Percentiles rank a stretch among this genome's conserved stretches.
Evolutionary conservation across 164 flowering plant genomes (phyloP).

Genomic region (Kingdonia uniflora): DNA sequence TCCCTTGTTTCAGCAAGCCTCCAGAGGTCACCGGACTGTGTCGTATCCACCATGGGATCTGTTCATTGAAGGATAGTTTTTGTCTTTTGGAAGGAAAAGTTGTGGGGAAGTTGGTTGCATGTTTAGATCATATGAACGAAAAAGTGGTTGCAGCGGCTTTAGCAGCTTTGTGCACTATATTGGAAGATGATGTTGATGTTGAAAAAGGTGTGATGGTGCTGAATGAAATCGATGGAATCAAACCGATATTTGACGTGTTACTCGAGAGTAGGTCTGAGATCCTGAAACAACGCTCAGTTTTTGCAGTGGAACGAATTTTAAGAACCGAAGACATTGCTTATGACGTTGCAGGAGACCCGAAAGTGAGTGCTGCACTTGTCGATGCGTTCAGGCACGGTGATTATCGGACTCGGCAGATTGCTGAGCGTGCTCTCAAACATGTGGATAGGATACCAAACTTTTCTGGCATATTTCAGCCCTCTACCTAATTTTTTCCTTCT

Average conservation of each 20-base stretch:
- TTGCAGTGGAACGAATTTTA: constrained; percentile 25
- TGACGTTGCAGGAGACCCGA: constrained; percentile 40
- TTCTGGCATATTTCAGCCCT: constrained; percentile 70
- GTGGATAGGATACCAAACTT: constrained; percentile 88
- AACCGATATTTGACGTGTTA: constrained; percentile 28
- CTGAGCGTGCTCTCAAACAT: constrained; percentile 85
- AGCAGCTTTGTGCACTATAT: constrained; percentile 73
- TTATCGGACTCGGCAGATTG: constrained; percentile 68
- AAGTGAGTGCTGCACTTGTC: constrained; percentile 77
- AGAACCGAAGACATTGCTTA: constrained; percentile 24
- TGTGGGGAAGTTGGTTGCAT: constrained; percentile 63
- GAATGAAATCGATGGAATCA: constrained; percentile 38
- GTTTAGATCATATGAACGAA: constrained; percentile 74
- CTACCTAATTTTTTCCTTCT: too few relatives aligned
- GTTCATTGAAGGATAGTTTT: constrained; percentile 65
- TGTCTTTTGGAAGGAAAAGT: constrained; percentile 77
- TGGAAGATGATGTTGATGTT: constrained; percentile 71
- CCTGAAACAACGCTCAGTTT: constrained; percentile 22
- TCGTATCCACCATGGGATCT: constrained; percentile 56
- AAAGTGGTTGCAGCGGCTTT: constrained; percentile 80
- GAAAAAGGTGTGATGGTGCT: constrained; percentile 58
- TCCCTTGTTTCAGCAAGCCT: constrained; percentile 64
- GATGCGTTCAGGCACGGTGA: constrained; percentile 92
- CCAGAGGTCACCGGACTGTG: constrained; percentile 62
- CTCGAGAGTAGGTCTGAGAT: constrained; percentile 23